Percentiles rank a stretch among this genome's conserved stretches.
These are phyloP conservation scores for Tanozyma kutaoensis DNA, from an alignment of 805 yeast species.

Conservation along the genomic window DNA sequence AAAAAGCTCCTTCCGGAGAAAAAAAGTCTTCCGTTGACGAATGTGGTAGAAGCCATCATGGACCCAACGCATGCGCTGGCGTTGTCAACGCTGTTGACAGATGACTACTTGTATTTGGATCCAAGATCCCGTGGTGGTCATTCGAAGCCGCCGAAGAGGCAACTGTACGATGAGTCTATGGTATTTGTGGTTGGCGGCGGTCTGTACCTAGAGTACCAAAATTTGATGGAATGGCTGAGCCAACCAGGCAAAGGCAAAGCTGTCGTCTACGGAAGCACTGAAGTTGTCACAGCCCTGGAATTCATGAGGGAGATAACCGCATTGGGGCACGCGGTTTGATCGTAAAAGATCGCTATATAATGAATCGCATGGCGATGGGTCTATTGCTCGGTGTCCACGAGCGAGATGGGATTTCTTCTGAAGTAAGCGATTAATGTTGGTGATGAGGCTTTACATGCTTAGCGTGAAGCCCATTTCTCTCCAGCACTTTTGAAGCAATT, in stretches of 20 bases:
- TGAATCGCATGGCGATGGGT: no score
- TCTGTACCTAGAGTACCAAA: constrained; percentile 85
- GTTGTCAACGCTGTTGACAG: constrained; percentile 60
- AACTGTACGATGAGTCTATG: constrained; percentile 63
- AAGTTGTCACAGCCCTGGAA: constrained; percentile 53
- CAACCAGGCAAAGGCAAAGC: constrained; percentile 28
- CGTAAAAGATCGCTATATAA: no score
- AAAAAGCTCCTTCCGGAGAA: constrained; percentile 81
- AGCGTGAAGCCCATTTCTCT: no score
- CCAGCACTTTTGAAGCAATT: no score
- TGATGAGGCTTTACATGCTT: no score
- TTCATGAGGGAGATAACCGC: constrained; percentile 54
- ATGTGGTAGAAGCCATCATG: constrained; percentile 82
- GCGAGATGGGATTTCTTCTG: no score
- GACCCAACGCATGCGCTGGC: constrained; percentile 60
- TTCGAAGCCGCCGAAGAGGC: constrained; percentile 78
- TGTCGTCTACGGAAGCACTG: constrained; percentile 82
- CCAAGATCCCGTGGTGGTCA: constrained; percentile 77
- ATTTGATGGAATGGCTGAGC: constrained; percentile 76
- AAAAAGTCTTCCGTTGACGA: constrained; percentile 79
- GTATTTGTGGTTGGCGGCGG: constrained; percentile 98
- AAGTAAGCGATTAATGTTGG: no score
- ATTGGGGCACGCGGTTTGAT: constrained; percentile 4
- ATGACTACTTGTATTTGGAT: constrained; percentile 82
- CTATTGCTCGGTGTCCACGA: no score